These are phyloP conservation scores for Curvularia lunata DNA, from an alignment of 2,329 filamentous ascomycete species.

Conservation along the genomic window DNA sequence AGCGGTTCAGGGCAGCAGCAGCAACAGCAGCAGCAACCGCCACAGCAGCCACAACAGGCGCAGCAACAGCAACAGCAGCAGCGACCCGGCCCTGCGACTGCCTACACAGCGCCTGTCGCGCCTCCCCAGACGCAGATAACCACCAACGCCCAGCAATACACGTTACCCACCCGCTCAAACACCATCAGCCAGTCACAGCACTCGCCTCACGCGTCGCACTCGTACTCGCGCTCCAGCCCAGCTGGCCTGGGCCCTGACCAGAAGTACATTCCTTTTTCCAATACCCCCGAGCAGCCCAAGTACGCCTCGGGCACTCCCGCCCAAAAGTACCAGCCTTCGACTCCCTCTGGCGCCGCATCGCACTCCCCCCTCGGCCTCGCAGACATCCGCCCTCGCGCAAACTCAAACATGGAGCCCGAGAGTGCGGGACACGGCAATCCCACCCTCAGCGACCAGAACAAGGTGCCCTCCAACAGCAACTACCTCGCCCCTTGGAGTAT, in stretches of 20 bases:
- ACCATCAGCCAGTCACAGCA: slow-evolving; percentile 63
- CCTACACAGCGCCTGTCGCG: slow-evolving; percentile 65
- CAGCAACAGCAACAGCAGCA: slow-evolving; percentile 43
- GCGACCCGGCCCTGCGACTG: slow-evolving; percentile 60
- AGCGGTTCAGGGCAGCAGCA: slow-evolving; percentile 49
- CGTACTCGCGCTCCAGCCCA: slow-evolving; percentile 85
- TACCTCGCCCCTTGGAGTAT: slow-evolving; percentile 94
- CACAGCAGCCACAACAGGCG: slow-evolving; percentile 9
- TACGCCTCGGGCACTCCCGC: slow-evolving; percentile 50
- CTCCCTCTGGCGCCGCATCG: slow-evolving; percentile 66
- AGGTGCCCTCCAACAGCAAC: slow-evolving; percentile 78
- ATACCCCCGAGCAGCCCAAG: slow-evolving; percentile 67
- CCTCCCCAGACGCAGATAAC: slow-evolving; percentile 60
- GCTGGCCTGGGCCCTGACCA: slow-evolving; percentile 65
- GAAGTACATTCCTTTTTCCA: slow-evolving; percentile 67
- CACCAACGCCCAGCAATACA: slow-evolving; percentile 65
- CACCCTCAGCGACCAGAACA: slow-evolving; percentile 70
- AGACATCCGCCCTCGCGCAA: slow-evolving; percentile 86
- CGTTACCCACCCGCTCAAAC: slow-evolving; percentile 70
- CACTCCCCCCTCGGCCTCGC: slow-evolving; percentile 90
- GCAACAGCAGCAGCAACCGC: slow-evolving; percentile 53
- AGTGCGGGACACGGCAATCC: slow-evolving; percentile 62
- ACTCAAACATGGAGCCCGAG: slow-evolving; percentile 79
- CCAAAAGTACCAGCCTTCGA: slow-evolving; percentile 65
- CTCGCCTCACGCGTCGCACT: slow-evolving; percentile 47